Conservation (phyloP, 2,329 filamentous ascomycete genomes). For the Fusarium nelsonii region DNA sequence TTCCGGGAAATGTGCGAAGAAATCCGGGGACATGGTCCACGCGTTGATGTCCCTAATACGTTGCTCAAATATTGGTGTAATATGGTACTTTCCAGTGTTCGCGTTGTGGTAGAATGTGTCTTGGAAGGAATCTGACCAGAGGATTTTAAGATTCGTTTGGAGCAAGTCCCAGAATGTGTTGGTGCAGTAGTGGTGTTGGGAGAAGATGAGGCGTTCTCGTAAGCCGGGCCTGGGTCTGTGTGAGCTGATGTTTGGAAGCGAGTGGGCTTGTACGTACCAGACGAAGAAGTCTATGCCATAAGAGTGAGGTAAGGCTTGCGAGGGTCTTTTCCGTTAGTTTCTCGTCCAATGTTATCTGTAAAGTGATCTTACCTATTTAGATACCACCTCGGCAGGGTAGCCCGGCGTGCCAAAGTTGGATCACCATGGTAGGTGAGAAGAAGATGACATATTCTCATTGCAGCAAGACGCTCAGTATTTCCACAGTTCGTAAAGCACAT, state of each 20-base stretch:
- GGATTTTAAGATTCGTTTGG: slow-evolving; percentile 37
- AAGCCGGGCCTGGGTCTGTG: slow-evolving; percentile 44
- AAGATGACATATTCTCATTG: slow-evolving; percentile 44
- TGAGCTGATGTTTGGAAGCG: background rate
- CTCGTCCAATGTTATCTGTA: too few relatives aligned
- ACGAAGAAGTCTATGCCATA: slow-evolving; percentile 51
- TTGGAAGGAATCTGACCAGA: slow-evolving; percentile 46
- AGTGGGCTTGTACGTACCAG: slow-evolving; percentile 37
- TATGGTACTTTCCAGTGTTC: slow-evolving; percentile 43
- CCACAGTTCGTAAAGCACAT: slow-evolving; percentile 39
- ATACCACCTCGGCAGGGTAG: slow-evolving; percentile 46
- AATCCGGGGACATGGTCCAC: slow-evolving; percentile 49
- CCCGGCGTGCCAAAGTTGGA: slow-evolving; percentile 35
- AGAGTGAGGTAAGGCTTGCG: slow-evolving; percentile 47
- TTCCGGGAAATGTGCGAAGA: slow-evolving; percentile 48
- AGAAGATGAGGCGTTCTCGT: slow-evolving; percentile 49
- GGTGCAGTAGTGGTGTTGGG: slow-evolving; percentile 49
- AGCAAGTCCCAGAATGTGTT: slow-evolving; percentile 50
- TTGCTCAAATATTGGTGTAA: slow-evolving; percentile 45
- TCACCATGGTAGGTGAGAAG: slow-evolving; percentile 48
- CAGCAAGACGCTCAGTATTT: slow-evolving; percentile 44
- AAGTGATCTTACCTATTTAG: slow-evolving; percentile 40
- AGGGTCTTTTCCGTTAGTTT: slow-evolving; percentile 41
- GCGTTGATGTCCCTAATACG: slow-evolving; percentile 47
- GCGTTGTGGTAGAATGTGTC: slow-evolving; percentile 46